Evolutionary conservation across 2,329 filamentous ascomycete genomes (phyloP), one percentile per base, ranked within the genome.

Genomic region (Remersonia thermophila): DNA sequence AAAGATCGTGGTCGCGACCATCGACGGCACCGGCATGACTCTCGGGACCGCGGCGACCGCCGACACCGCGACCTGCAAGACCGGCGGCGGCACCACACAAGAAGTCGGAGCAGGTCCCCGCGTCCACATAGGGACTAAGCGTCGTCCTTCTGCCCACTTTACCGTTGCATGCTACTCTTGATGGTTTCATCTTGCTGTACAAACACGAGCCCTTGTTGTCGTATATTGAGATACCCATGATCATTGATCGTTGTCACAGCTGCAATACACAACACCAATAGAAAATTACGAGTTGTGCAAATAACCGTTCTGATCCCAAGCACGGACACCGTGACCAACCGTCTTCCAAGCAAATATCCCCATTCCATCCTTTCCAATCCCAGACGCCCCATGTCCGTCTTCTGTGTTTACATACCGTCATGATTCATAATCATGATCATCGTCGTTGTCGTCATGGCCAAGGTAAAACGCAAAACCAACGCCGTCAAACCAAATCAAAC

Each of bases 81-180:
- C 18, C 35, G 48, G 11, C 35, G 41, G 17, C 44, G 43, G 14
- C 51, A 39, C 38, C 51, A 49, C 27, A 42, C 38, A 28, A 55
- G 57, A 40, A 63, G 60, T 42, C 60, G 61, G 42, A 68, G 65
- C 44, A 58, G 55, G 35, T 69, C 66, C 35, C 65, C 64, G 40
- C 50, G 48, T 35, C 51, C 41, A 39, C 51, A 41, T 53, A 49
- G 47, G 40, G 38, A 39, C 32, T 47, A 18, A 37, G 10, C n/a
- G n/a, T n/a, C n/a, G n/a, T n/a, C n/a, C n/a, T n/a, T n/a, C n/a
- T n/a, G n/a, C n/a, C n/a, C n/a, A n/a, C n/a, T n/a, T n/a, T n/a
- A n/a, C n/a, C n/a, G n/a, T n/a, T n/a, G n/a, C n/a, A n/a, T n/a
- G n/a, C n/a, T n/a, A n/a, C n/a, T n/a, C n/a, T n/a, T n/a, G n/a